These are phyloP conservation scores for Elsinoe ampelina DNA, from an alignment of 2,329 filamentous ascomycete species.

Conservation along the genomic window DNA sequence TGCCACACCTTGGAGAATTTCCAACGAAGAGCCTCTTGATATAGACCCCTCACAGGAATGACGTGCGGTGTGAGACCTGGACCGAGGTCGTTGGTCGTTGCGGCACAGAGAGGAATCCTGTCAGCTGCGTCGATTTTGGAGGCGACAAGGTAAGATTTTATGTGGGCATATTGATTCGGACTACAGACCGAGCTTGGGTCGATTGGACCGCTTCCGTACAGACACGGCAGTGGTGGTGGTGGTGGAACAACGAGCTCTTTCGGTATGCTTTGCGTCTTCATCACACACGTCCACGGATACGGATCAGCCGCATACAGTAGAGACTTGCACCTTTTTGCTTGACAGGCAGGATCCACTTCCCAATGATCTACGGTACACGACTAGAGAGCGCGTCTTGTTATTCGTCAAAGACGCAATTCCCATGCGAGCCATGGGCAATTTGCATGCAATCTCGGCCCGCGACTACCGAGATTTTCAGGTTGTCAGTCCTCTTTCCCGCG, in stretches of 20 bases:
- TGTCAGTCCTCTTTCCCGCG: no score
- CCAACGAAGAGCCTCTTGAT: not conserved
- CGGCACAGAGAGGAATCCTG: not conserved
- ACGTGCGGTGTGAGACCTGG: not conserved
- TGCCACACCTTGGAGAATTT: not conserved
- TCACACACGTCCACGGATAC: not conserved
- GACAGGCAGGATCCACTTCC: not conserved
- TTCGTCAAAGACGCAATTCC: constrained; percentile 4
- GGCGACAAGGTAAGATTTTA: not conserved
- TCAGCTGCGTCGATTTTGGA: not conserved
- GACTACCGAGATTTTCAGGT: no score
- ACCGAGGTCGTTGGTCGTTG: not conserved
- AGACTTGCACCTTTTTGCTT: not conserved
- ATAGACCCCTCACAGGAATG: not conserved
- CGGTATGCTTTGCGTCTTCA: not conserved
- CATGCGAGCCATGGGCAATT: not conserved
- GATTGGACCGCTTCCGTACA: not conserved
- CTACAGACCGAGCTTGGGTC: not conserved
- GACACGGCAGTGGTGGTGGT: not conserved
- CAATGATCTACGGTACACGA: not conserved
- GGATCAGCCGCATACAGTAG: not conserved
- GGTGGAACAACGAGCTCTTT: not conserved
- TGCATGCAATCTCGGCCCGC: not conserved
- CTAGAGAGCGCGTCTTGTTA: not conserved
- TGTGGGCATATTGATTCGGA: not conserved